Evolutionary conservation across 306 rosid species (phyloP), one percentile per base, ranked within the genome.

Genomic region (Cotoneaster glaucophyllus): DNA sequence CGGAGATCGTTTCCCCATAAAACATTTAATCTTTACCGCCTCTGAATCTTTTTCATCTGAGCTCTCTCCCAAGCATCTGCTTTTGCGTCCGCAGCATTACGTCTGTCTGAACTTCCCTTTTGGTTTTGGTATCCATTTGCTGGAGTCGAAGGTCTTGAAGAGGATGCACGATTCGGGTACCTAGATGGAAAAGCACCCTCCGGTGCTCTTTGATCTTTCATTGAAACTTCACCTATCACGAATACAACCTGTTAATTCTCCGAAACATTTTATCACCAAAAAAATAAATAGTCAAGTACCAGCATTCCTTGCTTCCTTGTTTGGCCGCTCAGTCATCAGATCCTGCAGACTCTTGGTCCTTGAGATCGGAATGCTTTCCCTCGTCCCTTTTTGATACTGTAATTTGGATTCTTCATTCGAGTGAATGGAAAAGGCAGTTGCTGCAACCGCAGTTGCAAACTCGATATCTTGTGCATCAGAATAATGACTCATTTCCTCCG

Each of bases 381-480:
- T 80, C 80, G 59, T 84, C 82, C 70, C 86, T 31, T 61, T 86
- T 77, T 70, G 77, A 39, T 77, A 7, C 32, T 67, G 82, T 22
- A 48, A 70, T 61, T 81, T 86, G 6, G 64, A 80, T 77, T 88
- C 85, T 77, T 90, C 90, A 8, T 79, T 76, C 1, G 93, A 85
- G 74, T 81, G 80, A 84, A 90, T 79, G n/a, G 91, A 89, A 59
- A 76, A 78, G 37, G 88, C 90, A 76, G 86, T 88, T 64, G 96
- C 86, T 66, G 90, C 91, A 34, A 84, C 81, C n/a, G 90, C 89
- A 34, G 90, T 57, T 68, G 83, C 86, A 73, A 79, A 80, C 71
- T 87, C 90, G 3, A 67, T 73, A 18, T 91, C 88, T 78, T 31
- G 77, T 45, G 76, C 44, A 48, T 74, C 74, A 61, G 73, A 73